Evolutionary conservation across 176 grass and related monocot species (phyloP).

Genomic region (Bonia amplexicaulis): DNA sequence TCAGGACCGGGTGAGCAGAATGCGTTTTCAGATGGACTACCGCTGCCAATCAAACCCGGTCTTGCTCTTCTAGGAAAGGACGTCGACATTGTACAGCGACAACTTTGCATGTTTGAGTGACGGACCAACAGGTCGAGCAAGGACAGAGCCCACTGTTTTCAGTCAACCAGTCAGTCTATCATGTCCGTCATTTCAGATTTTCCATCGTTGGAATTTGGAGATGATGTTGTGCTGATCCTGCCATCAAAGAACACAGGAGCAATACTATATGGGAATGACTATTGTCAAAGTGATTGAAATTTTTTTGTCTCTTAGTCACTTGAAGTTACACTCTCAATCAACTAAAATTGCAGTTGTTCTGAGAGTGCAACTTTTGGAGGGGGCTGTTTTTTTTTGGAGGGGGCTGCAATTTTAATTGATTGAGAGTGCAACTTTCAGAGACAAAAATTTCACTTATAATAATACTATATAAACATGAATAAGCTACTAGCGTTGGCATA

Average conservation of each 20-base stretch:
- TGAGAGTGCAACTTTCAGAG: too few relatives aligned
- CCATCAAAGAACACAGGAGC: neutral
- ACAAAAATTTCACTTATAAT: too few relatives aligned
- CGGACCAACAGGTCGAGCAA: neutral
- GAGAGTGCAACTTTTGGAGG: too few relatives aligned
- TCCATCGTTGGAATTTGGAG: neutral
- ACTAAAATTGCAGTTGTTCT: too few relatives aligned
- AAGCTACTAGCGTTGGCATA: neutral
- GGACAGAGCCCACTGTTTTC: neutral
- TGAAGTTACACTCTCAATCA: too few relatives aligned
- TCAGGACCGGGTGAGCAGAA: neutral
- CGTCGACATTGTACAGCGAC: neutral
- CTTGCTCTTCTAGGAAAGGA: neutral
- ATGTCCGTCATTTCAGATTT: neutral
- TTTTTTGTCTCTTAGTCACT: too few relatives aligned
- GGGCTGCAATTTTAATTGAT: too few relatives aligned
- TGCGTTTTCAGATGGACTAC: neutral
- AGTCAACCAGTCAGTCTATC: neutral
- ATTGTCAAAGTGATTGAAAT: too few relatives aligned
- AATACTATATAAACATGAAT: neutral
- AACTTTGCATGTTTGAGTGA: neutral
- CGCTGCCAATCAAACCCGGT: constrained; percentile 9
- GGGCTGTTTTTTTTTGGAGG: too few relatives aligned
- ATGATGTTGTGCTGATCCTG: neutral
- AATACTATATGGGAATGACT: too few relatives aligned